Base-by-base conservation (phyloP, 2,329 filamentous ascomycete genomes). In the Aspergillus tamarii region DNA sequence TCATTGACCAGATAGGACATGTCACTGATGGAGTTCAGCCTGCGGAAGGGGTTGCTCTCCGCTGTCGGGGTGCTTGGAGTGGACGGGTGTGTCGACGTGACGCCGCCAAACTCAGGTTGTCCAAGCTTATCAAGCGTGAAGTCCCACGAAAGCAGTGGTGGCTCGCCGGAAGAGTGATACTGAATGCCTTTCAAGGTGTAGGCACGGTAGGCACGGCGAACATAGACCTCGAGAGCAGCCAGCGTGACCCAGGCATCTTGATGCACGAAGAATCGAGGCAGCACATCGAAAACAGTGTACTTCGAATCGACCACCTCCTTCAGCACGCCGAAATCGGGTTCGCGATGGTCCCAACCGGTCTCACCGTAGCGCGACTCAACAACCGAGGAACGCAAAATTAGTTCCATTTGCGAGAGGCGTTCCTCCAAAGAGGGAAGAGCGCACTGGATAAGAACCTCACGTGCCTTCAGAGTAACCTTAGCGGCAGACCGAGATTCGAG, bases 261-360 rank as follows among this genome's bases (percentile, higher is more conserved):
- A 80, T 99, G 93, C 39, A 89, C 91, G 76, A 99, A 99, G 88
- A 99, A 99, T 63, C 93, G 89, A 9, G 94, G 91, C 69, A 99
- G 81, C 21, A 99, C 95, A 76, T 99, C 95, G 72, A 97, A 97
- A 68, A 99, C 95, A 48, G 94, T 98, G 84, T 96, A 98, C 83
- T 96, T 96, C 60, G 95, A 98, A 80, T 99, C 95, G 59, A 99
- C 93, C 36, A 99, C 94, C 80, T 99, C 95, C 84, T 97, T 97
- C 82, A 99, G 90, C 68, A 96, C 85, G 26, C 96, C 91, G 60
- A 96, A 83, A 80, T 91, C 92, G 55, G 95, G 95, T 80, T 97
- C 92, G 69, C 95, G 87, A 82, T 99, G 95, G 68, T 97, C 94
- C 91, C 92, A 97, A 58, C 94, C 94, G 65, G 92, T 94, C 85